Base-by-base conservation (phyloP, 2,329 filamentous ascomycete species). In the Fusarium lateritium region DNA sequence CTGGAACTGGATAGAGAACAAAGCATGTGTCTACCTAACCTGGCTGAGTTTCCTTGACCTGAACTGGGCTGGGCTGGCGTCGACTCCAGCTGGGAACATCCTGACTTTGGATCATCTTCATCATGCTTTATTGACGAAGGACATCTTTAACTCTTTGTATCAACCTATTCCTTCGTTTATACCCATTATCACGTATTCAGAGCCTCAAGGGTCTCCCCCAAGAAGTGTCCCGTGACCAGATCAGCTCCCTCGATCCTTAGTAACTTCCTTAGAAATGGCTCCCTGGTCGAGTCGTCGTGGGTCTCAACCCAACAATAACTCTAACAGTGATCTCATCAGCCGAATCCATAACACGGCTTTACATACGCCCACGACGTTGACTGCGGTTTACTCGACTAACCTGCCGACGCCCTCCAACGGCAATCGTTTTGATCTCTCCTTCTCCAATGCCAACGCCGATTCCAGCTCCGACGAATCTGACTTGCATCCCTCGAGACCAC, bases 391-490 rank as follows among this genome's bases (percentile, higher is more conserved):
- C 47, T 70, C 61, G 49, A 54, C 51, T 28, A 54, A 60, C 40
- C 45, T 60, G 6, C 40, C 56, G 9, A 44, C 54, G 9, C 44
- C 43, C 9, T 56, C 64, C 17, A 62, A 63, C 56, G 49, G 54
- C 15, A 63, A 72, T 62, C 71, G 61, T 19, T 66, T 77, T 54
- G 74, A 76, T 31, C 60, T 76, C 21, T 70, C 76, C 60, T 74
- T 75, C 24, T 70, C 76, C 56, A 75, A 73, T 69, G 71, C 72
- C 49, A 70, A 74, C 62, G 70, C 57, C 69, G 81, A 82, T 61
- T 81, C 81, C 40, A 83, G 80, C 76, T 85, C 84, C 39, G 82
- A 80, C 61, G 83, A 84, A 62, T 81, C 81, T 59, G 79, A 82
- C 58, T 72, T 79, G 49, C 76, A 79, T 62, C 75, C 76, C 47